Base-by-base conservation (phyloP, 495 filamentous ascomycete species). In the Penicillium antarcticum region DNA sequence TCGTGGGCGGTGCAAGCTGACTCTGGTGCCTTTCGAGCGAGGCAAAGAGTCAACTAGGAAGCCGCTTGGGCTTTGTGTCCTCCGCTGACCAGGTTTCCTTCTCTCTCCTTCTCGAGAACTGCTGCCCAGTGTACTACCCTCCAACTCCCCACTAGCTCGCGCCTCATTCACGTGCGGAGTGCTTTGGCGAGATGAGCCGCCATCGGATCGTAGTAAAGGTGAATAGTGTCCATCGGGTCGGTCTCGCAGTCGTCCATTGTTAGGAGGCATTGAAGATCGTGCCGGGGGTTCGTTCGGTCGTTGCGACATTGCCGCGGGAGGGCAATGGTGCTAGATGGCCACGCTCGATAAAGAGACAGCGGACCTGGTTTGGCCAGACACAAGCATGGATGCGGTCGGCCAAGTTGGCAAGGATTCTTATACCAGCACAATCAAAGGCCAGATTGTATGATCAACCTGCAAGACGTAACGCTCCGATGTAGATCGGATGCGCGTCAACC, bases 11-110 rank as follows among this genome's bases (percentile, higher is more conserved):
- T 71, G 60, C 21, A 63, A 54, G 42, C 53, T 57, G 2, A 62
- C 51, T 32, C 61, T 56, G 8, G 64, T 51, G 39, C 61, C 64
- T 31, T 52, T 67, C 7, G 71, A 56, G 10, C 62, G 61, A 21
- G 68, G 71, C 11, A 72, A 53, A 4, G 71, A 69, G 44, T 76
- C 74, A 31, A 80, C 47, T 21, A 80, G 50, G 26, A 80, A 80
- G 13, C 74, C 69, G 43, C 75, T 60, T 2, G 75, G 74, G 57
- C 55, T 71, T 37, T 65, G 67, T 7, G 65, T 66, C 52, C 69
- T 65, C 7, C 70, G 56, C 36, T 66, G 65, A 10, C 51, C 42
- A 11, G 53, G 53, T 42, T 48, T 60, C 42, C 57, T 63, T 48
- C 58, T 57, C 8, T 67, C 67, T 8, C 62, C 67, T 43, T 72